These are phyloP conservation scores for Desmodesmus armatus DNA, from an alignment of 139 green algal genomes.

Conservation along the genomic window DNA sequence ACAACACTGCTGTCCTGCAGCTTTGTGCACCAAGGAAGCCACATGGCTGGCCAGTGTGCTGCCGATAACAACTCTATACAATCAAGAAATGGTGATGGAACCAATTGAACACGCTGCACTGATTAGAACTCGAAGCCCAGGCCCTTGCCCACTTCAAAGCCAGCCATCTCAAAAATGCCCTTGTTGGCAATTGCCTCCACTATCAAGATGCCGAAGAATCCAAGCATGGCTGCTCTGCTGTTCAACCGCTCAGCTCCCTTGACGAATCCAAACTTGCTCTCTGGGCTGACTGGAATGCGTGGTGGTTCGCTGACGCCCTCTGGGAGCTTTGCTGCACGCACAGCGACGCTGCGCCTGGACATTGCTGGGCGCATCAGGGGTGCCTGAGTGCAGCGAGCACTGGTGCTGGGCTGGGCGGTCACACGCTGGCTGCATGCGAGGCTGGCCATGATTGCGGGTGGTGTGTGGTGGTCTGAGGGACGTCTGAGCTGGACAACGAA, in stretches of 20 bases:
- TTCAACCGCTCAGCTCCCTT: constrained; percentile 86
- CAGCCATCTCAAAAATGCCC: constrained; percentile 80
- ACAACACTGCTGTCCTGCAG: neutral
- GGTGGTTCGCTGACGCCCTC: constrained; percentile 72
- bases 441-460: constrained; percentile 13
- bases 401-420: constrained; percentile 11
- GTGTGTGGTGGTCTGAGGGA: too few species aligned
- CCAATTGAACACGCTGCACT: neutral
- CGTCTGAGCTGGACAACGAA: neutral
- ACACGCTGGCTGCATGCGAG: constrained; percentile 26
- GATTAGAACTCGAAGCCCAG: constrained; percentile 84
- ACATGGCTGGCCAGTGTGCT: neutral
- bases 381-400: neutral
- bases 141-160: constrained; percentile 71
- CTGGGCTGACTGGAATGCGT: constrained; percentile 52
- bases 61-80: neutral
- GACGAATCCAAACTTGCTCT: constrained; percentile 80
- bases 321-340: constrained; percentile 47
- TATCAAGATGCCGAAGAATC: constrained; percentile 86
- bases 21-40: neutral
- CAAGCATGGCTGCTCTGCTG: constrained; percentile 87
- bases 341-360: neutral
- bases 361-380: neutral
- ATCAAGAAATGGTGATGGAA: too few species aligned
- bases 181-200: constrained; percentile 79